Conservation (phyloP, 306 rosid genomes). For the Dalbergia oliveri region DNA sequence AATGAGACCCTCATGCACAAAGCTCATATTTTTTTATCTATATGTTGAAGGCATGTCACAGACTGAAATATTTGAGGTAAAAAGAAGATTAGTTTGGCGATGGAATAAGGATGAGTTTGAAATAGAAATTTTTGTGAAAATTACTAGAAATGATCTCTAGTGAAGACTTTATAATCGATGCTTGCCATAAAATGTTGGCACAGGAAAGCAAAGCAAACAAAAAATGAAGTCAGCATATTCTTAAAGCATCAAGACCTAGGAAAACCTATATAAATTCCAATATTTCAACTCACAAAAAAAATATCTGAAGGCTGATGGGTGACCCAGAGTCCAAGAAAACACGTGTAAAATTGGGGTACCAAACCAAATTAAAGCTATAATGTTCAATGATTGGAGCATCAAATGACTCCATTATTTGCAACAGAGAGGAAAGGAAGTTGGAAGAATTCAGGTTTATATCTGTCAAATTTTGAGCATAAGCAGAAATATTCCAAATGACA, state of each 20-base stretch:
- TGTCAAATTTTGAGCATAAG: too few relatives aligned
- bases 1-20: background rate
- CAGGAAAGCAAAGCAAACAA: too few relatives aligned
- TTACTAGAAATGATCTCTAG: background rate
- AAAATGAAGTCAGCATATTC: too few relatives aligned
- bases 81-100: slow-evolving; percentile 1
- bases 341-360: background rate
- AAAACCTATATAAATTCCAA: background rate
- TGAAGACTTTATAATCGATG: background rate
- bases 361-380: too few relatives aligned
- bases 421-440: background rate
- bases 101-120: slow-evolving; percentile 2
- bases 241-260: too few relatives aligned
- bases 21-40: background rate
- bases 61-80: slow-evolving; percentile 29
- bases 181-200: background rate
- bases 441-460: background rate
- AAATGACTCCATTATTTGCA: background rate
- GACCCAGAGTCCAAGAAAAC: background rate
- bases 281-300: background rate
- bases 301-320: background rate
- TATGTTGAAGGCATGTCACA: background rate
- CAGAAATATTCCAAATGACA: too few relatives aligned
- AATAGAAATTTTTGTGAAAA: slow-evolving; percentile 1
- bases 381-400: background rate